A percentile compares a stretch with the other conserved stretches of the same genome.
phyloP scores from a whole-genome alignment of 2,329 filamentous ascomycete species.

The Aspergillus cejpii region DNA sequence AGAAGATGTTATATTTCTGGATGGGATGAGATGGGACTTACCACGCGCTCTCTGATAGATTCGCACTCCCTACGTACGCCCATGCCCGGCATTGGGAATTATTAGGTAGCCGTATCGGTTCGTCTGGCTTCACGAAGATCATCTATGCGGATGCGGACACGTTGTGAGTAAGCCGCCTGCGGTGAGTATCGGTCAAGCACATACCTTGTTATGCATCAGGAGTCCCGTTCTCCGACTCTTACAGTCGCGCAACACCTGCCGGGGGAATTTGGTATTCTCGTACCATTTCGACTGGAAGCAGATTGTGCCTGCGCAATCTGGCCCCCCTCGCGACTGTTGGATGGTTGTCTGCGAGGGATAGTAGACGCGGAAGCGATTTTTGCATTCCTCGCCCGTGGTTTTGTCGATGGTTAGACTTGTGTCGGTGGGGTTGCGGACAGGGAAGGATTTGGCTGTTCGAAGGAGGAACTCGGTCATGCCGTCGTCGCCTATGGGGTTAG shows the following conservation, averaged over 20 bases:
- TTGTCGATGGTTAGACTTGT: conserved; percentile 39
- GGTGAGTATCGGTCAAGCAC: too few relatives aligned
- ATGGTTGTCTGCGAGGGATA: conserved; percentile 73
- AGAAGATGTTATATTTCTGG: not conserved
- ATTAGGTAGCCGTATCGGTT: conserved; percentile 18
- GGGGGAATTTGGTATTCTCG: conserved; percentile 62
- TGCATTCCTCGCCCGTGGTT: conserved; percentile 34
- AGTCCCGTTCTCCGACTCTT: conserved; percentile 63
- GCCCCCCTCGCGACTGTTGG: conserved; percentile 56
- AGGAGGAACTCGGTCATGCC: conserved; percentile 41
- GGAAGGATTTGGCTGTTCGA: conserved; percentile 28
- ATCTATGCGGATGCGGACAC: conserved; percentile 19
- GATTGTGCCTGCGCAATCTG: conserved; percentile 67
- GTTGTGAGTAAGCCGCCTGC: too few relatives aligned
- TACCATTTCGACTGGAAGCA: conserved; percentile 71
- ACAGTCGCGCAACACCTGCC: conserved; percentile 65
- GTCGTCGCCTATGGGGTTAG: conserved; percentile 39
- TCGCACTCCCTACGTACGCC: conserved; percentile 85
- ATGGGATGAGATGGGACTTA: conserved; percentile 41
- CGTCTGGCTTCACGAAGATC: conserved; percentile 28
- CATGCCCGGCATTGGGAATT: conserved; percentile 50
- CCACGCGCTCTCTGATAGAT: conserved; percentile 91
- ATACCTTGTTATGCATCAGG: conserved; percentile 82
- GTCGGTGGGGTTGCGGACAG: conserved; percentile 31
- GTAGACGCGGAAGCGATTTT: conserved; percentile 62